Percentiles rank a stretch among this genome's conserved stretches.
phyloP scores from a whole-genome alignment of 2,329 filamentous ascomycete species.

The Diaporthe ilicicola region DNA sequence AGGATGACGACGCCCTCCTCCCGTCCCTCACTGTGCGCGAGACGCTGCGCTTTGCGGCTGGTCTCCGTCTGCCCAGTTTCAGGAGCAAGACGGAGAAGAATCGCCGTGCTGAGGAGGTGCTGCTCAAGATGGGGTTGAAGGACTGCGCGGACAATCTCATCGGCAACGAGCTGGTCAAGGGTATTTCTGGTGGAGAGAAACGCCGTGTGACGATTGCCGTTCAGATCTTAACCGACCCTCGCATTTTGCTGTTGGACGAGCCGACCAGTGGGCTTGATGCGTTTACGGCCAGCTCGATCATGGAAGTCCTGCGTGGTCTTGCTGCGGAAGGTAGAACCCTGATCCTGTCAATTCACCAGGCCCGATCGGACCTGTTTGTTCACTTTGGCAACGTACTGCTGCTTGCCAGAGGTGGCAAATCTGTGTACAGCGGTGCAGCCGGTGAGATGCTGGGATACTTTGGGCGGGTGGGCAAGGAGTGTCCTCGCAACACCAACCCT shows the following conservation, averaged over 20 bases:
- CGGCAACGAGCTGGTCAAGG: conserved; percentile 76
- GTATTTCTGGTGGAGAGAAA: conserved; percentile 83
- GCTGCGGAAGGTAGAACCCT: conserved; percentile 78
- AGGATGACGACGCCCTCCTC: conserved; percentile 79
- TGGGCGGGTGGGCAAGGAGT: conserved; percentile 65
- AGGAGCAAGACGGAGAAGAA: conserved; percentile 75
- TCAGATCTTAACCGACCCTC: conserved; percentile 79
- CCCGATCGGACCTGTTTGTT: conserved; percentile 75
- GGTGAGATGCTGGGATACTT: conserved; percentile 74
- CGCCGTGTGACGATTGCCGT: conserved; percentile 80
- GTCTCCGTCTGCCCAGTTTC: conserved; percentile 73
- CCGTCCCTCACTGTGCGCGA: conserved; percentile 80
- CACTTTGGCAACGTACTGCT: conserved; percentile 78
- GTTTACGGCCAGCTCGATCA: conserved; percentile 80
- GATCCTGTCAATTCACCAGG: conserved; percentile 81
- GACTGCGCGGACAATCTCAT: conserved; percentile 81
- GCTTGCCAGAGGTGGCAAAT: conserved; percentile 73
- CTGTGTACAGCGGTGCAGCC: conserved; percentile 73
- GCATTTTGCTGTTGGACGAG: conserved; percentile 77
- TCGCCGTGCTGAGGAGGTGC: conserved; percentile 73
- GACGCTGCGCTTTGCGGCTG: conserved; percentile 75
- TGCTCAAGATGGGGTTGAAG: conserved; percentile 79
- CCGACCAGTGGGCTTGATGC: conserved; percentile 80
- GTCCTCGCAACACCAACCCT: conserved; percentile 76
- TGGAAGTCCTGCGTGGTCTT: conserved; percentile 75